phyloP scores from a whole-genome alignment of 164 flowering plant species.

The Stephania yunnanensis region DNA sequence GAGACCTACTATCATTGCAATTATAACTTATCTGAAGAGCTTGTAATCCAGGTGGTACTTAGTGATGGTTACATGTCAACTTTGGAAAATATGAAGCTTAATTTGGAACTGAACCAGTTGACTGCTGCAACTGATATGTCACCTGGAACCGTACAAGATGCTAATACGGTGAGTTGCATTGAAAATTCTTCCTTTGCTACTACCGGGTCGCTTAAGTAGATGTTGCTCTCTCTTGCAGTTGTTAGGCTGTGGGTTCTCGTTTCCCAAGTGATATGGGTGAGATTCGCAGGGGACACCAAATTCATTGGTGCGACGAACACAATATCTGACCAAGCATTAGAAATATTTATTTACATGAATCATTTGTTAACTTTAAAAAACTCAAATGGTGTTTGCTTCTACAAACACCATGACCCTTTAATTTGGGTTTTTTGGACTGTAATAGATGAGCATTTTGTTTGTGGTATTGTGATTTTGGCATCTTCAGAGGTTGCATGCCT shows the following conservation, averaged over 20 bases:
- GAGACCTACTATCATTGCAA: not conserved
- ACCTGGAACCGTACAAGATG: conserved; percentile 13
- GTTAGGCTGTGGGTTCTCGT: not conserved
- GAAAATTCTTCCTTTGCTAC: not conserved
- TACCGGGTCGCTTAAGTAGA: not conserved
- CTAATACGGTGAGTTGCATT: conserved; percentile 28
- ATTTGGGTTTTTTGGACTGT: not conserved
- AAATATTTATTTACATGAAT: not conserved
- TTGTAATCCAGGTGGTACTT: conserved; percentile 56
- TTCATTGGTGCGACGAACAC: not conserved
- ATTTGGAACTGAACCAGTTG: conserved; percentile 63
- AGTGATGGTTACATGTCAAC: conserved; percentile 83
- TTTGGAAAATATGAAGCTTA: conserved; percentile 67
- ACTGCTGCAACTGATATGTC: conserved; percentile 15
- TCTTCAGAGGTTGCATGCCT: not conserved
- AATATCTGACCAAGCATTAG: not conserved
- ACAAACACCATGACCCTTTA: not conserved
- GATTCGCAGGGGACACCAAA: not conserved
- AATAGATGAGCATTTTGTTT: not conserved
- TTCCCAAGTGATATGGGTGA: not conserved
- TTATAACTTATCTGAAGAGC: conserved; percentile 1
- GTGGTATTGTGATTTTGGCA: not conserved
- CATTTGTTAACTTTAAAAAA: not conserved
- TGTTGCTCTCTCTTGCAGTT: conserved; percentile 1
- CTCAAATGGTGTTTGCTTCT: not conserved